Percentiles rank a stretch among this genome's conserved stretches.
Evolutionary conservation across 768 basidiomycete genomes (phyloP).

Genomic region (Macrolepiota albuminosa): DNA sequence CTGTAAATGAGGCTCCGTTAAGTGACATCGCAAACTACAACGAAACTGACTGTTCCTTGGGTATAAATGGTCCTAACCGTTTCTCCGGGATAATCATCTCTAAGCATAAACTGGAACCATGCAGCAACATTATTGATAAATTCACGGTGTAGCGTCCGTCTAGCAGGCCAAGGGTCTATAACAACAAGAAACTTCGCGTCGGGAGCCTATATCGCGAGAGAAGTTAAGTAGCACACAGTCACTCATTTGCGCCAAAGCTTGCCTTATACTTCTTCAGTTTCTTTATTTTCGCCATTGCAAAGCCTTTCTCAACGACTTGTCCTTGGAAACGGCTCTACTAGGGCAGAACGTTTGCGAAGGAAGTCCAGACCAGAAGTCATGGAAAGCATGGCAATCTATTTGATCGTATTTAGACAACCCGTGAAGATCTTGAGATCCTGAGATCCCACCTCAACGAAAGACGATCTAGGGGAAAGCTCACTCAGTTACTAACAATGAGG

Average conservation of each 20-base stretch:
- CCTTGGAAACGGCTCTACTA: not conserved
- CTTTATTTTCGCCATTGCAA: not conserved
- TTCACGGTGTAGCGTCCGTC: constrained; percentile 10
- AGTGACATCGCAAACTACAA: not conserved
- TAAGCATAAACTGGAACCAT: constrained; percentile 33
- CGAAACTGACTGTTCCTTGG: constrained; percentile 24
- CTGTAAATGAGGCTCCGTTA: constrained; percentile 8
- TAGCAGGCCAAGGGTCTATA: constrained; percentile 24
- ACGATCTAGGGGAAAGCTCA: too few species aligned
- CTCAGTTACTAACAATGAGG: too few species aligned
- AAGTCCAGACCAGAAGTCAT: not conserved
- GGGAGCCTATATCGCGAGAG: constrained; percentile 5
- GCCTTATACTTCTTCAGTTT: constrained; percentile 1
- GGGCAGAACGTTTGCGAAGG: not conserved
- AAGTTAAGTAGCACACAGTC: not conserved
- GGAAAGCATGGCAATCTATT: constrained; percentile 7
- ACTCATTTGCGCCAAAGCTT: not conserved
- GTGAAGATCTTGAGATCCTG: not conserved
- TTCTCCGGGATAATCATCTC: constrained; percentile 21
- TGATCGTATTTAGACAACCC: not conserved
- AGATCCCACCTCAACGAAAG: too few species aligned
- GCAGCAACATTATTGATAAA: constrained; percentile 26
- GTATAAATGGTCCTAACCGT: constrained; percentile 23
- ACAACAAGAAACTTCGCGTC: constrained; percentile 21
- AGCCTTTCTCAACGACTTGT: not conserved